Evolutionary conservation across 2,329 filamentous ascomycete species (phyloP).

Genomic region (Gaeumannomyces sp.): DNA sequence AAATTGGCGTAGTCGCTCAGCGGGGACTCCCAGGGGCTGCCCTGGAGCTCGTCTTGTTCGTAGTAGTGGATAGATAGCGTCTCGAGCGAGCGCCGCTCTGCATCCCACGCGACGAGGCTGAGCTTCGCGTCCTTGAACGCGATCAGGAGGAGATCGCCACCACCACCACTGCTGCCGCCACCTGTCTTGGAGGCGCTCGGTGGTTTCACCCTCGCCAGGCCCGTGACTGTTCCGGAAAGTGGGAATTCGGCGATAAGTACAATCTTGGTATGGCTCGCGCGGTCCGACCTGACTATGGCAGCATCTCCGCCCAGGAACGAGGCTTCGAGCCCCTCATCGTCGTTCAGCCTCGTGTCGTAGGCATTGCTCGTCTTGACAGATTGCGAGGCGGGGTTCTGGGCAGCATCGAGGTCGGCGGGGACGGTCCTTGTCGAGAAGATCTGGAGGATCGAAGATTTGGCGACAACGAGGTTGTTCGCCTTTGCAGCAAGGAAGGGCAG

Average conservation of each 20-base stretch:
- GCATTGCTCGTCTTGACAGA: slow-evolving; percentile 27
- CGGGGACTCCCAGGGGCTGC: slow-evolving; percentile 73
- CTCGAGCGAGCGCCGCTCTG: slow-evolving; percentile 67
- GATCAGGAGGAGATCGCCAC: slow-evolving; percentile 76
- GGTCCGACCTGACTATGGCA: slow-evolving; percentile 54
- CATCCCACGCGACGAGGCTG: slow-evolving; percentile 90
- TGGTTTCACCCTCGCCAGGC: slow-evolving; percentile 73
- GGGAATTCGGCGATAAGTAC: slow-evolving; percentile 79
- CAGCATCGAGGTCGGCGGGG: slow-evolving; percentile 53
- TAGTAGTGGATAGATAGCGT: slow-evolving; percentile 98
- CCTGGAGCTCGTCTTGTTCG: slow-evolving; percentile 83
- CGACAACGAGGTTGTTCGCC: slow-evolving; percentile 80
- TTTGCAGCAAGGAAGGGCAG: slow-evolving; percentile 71
- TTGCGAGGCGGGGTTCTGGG: slow-evolving; percentile 30
- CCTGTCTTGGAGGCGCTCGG: slow-evolving; percentile 41
- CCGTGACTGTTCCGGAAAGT: slow-evolving; percentile 77
- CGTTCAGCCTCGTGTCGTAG: slow-evolving; percentile 48
- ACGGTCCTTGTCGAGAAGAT: slow-evolving; percentile 72
- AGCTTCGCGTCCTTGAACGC: slow-evolving; percentile 89
- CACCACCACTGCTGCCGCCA: slow-evolving; percentile 24
- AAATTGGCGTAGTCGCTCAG: slow-evolving; percentile 73
- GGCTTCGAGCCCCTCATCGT: slow-evolving; percentile 59
- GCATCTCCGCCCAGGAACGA: slow-evolving; percentile 61
- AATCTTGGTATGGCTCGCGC: slow-evolving; percentile 66
- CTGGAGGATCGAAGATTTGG: slow-evolving; percentile 87